These are phyloP conservation scores for Bigelowiella natans DNA, from an alignment of 78 protist genomes.

Conservation along the genomic window DNA sequence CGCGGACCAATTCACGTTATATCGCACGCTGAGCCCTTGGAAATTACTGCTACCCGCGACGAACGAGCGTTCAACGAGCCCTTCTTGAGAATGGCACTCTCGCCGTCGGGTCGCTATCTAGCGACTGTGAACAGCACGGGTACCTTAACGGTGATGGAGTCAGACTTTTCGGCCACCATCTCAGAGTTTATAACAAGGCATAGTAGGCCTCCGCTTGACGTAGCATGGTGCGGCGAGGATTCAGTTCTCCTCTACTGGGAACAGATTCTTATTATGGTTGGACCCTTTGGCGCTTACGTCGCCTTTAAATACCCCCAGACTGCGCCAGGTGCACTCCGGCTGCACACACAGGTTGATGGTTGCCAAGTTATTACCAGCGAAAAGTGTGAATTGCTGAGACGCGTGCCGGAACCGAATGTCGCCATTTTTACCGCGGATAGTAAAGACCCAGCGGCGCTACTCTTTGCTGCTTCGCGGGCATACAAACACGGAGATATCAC, in stretches of 20 bases:
- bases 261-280: not conserved
- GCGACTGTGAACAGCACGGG: not conserved
- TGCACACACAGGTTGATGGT: not conserved
- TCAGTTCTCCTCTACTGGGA: not conserved
- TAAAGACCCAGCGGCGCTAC: not conserved
- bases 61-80: not conserved
- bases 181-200: not conserved
- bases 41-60: not conserved
- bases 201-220: not conserved
- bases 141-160: not conserved
- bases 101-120: not conserved
- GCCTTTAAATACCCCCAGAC: not conserved
- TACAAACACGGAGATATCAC: not conserved
- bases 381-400: not conserved
- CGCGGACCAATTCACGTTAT: not conserved
- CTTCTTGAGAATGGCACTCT: not conserved
- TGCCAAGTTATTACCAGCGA: not conserved
- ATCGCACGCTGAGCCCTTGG: not conserved
- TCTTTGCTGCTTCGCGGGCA: not conserved
- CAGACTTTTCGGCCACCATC: not conserved
- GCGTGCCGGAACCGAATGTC: not conserved
- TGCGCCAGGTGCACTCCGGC: not conserved
- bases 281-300: not conserved
- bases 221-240: not conserved
- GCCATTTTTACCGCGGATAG: not conserved